Conservation (phyloP, 2,329 filamentous ascomycete genomes). For the Colletotrichum gigasporum region DNA sequence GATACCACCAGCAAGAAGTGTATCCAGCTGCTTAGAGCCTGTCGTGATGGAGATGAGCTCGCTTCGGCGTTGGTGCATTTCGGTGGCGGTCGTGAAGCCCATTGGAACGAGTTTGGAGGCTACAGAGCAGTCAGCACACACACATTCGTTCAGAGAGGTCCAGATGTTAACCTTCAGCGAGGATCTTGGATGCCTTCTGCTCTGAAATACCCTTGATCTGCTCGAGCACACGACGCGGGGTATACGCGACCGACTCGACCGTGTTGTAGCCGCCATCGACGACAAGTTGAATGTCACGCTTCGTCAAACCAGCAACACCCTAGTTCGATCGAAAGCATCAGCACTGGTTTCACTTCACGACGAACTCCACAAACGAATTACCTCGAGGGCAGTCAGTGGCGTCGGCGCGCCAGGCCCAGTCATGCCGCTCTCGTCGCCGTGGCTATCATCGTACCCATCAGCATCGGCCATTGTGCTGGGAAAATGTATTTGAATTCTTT, state of each 20-base stretch:
- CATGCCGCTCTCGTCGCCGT: constrained; percentile 75
- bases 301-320: constrained; percentile 91
- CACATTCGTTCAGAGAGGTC: constrained; percentile 26
- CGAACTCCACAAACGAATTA: constrained; percentile 50
- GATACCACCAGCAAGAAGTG: constrained; percentile 89
- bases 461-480: constrained; percentile 53
- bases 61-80: constrained; percentile 97
- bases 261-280: constrained; percentile 94
- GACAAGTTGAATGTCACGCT: constrained; percentile 92
- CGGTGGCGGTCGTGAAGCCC: constrained; percentile 98
- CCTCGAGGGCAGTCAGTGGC: constrained; percentile 85
- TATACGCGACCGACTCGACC: constrained; percentile 95
- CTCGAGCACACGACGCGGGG: constrained; percentile 82
- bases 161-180: constrained; percentile 76
- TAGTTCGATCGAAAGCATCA: constrained; percentile 45
- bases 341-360: not conserved
- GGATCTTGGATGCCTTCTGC: constrained; percentile 91
- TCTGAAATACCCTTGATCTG: constrained; percentile 99
- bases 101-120: constrained; percentile 97
- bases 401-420: constrained; percentile 94
- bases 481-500: not conserved
- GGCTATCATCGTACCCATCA: constrained; percentile 75
- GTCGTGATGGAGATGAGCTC: constrained; percentile 98
- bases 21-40: constrained; percentile 96
- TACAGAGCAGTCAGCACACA: constrained; percentile 44